Percentiles rank a stretch among this genome's conserved stretches.
phyloP scores from a whole-genome alignment of 306 rosid genomes.

The Casuarina equisetifolia region DNA sequence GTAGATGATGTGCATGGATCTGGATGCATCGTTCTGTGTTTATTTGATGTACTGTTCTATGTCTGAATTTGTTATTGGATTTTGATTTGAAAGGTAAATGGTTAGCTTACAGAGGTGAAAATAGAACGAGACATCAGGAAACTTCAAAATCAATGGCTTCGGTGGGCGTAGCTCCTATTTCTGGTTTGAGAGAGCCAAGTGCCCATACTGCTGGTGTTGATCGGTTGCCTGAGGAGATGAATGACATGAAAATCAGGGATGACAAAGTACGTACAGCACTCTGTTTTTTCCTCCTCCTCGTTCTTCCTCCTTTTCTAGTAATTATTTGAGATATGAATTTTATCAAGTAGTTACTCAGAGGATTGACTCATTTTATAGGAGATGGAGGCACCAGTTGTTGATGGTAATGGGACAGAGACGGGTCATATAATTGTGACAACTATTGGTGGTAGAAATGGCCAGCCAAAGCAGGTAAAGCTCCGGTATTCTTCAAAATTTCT shows the following conservation, averaged over 20 bases:
- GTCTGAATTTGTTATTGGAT: conserved; percentile 15
- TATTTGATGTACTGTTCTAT: neutral
- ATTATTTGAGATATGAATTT: conserved; percentile 14
- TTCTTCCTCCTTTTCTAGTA: neutral
- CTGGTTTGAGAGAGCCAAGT: conserved; percentile 64
- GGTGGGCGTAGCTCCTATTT: conserved; percentile 75
- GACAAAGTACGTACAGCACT: conserved; percentile 58
- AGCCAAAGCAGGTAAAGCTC: conserved; percentile 69
- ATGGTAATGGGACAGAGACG: conserved; percentile 85
- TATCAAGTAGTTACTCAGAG: conserved; percentile 14
- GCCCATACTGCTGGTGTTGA: conserved; percentile 75
- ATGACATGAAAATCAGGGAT: conserved; percentile 90
- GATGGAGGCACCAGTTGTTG: conserved; percentile 71
- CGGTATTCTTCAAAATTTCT: neutral
- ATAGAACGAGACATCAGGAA: conserved; percentile 24
- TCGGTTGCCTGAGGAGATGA: conserved; percentile 94
- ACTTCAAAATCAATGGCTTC: conserved; percentile 56
- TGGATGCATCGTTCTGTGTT: neutral
- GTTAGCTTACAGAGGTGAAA: conserved; percentile 34
- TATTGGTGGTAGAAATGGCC: conserved; percentile 84
- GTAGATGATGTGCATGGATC: neutral
- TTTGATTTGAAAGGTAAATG: conserved; percentile 56
- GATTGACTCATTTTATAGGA: conserved; percentile 46
- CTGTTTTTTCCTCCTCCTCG: neutral
- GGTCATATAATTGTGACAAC: conserved; percentile 93